Evolutionary conservation across 192 early-diverging fungal species (phyloP).

Genomic region (Podila clonocystis): DNA sequence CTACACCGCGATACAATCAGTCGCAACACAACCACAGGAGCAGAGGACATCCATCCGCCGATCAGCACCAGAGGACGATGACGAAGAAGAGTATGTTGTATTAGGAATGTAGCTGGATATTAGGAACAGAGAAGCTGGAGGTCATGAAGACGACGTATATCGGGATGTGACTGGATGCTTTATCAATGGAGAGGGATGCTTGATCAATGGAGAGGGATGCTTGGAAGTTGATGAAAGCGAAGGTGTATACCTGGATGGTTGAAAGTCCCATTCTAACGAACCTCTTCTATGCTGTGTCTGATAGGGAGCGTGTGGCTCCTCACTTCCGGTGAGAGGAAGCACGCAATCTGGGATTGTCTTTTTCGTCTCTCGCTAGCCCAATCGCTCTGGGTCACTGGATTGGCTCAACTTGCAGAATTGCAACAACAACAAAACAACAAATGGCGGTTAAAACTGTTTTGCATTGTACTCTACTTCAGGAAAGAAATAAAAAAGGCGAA

Average conservation of each 20-base stretch:
- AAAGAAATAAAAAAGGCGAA: no score
- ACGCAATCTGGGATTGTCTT: neutral
- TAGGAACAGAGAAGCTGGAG: neutral
- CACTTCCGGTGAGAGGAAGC: neutral
- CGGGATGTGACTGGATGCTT: no score
- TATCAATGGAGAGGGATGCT: no score
- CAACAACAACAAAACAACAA: no score
- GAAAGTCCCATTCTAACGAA: neutral
- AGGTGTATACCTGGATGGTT: no score
- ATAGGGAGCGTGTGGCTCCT: conserved; percentile 4
- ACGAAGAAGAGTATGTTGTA: conserved; percentile 44
- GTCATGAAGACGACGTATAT: no score
- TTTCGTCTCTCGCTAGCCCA: neutral
- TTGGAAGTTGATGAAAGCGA: no score
- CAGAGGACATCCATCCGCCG: conserved; percentile 61
- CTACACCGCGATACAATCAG: conserved; percentile 66
- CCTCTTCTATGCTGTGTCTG: neutral
- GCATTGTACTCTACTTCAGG: no score
- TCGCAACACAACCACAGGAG: conserved; percentile 53
- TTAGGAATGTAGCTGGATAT: neutral
- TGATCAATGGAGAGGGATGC: no score
- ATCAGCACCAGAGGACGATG: conserved; percentile 67
- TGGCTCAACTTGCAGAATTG: no score
- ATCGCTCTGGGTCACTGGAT: no score
- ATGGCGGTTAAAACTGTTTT: no score